Base-by-base conservation (phyloP, 768 basidiomycete species). In the Lentinula boryana region DNA sequence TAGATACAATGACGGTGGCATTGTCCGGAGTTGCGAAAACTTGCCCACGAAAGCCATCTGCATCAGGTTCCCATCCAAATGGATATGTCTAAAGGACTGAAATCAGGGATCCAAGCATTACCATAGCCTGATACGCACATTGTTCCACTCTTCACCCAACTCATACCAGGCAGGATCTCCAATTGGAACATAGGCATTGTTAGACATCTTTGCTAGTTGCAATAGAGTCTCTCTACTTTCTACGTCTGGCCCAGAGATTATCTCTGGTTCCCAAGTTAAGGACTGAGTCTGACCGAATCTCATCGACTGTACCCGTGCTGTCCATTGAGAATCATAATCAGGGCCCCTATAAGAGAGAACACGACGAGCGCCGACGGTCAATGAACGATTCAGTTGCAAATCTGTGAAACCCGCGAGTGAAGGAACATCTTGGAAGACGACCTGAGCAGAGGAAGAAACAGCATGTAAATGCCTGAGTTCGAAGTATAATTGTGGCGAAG, bases 181-280 rank as follows among this genome's bases (percentile, higher is more conserved):
- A 0, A 84, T 84, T 10, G 77, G 68, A 4, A 88, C 73, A 75
- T 98, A 98, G 52, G 96, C 93, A 69, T 98, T 93, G 68, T 88
- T 91, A 43, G 93, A 84, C 92, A 99, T 98, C 83, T 93, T 97
- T 9, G 95, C 96, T 51, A 99, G 80, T 61, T 84, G 76, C 36
- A 91, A 77, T 33, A 98, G 74, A 2, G 91, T 89, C 63, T 87
- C 84, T 46, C 92, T 78, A 55, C 82, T 84, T 66, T 86, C 84
- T 21, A 91, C 81, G 71, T 98, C 86, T 2, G 96, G 96, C 0
- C 77, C 89, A 2, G 76, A 58, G 1, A 93, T 76, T 61, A 90
- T 87, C 5, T 86, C 83, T 68, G 89, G 88, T 8, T 88, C 83
- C 95, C 95, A 98, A 6, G 72, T 71, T 33, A 84, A 66, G 43